Evolutionary conservation across 2,329 filamentous ascomycete species (phyloP).

Genomic region (Cladosporium sp.): DNA sequence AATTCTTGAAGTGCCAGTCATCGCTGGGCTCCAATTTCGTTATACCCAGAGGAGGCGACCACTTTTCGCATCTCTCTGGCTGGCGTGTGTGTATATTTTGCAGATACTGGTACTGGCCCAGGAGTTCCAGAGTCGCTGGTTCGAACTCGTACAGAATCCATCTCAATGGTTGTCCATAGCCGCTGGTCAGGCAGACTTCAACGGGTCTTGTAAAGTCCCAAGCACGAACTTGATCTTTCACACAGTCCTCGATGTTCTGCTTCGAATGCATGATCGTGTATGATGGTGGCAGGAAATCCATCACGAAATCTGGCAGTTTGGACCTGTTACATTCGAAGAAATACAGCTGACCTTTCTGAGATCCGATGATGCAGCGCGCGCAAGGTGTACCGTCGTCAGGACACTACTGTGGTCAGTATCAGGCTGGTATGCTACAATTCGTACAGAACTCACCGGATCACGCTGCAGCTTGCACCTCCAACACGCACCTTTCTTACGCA

Average conservation of each 20-base stretch:
- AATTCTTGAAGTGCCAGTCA: conserved; percentile 41
- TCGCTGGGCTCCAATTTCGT: conserved; percentile 42
- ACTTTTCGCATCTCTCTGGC: conserved; percentile 30
- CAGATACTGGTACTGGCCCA: conserved; percentile 40
- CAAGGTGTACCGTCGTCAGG: conserved; percentile 28
- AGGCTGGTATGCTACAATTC: conserved; percentile 15
- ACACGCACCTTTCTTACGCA: conserved; percentile 45
- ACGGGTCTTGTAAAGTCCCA: conserved; percentile 34
- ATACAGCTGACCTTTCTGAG: conserved; percentile 34
- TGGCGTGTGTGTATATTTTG: conserved; percentile 32
- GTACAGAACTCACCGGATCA: conserved; percentile 36
- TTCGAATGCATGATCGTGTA: conserved; percentile 41
- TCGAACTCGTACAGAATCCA: conserved; percentile 46
- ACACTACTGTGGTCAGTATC: conserved; percentile 30
- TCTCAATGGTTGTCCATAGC: conserved; percentile 39
- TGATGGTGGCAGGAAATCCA: conserved; percentile 41
- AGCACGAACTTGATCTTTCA: conserved; percentile 32
- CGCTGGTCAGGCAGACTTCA: conserved; percentile 40
- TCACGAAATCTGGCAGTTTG: conserved; percentile 41
- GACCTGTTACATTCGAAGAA: conserved; percentile 44
- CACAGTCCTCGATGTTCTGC: conserved; percentile 39
- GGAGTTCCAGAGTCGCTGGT: conserved; percentile 37
- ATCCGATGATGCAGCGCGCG: conserved; percentile 30
- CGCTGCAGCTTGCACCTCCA: conserved; percentile 48
- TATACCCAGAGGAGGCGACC: conserved; percentile 45